phyloP scores from a whole-genome alignment of 108 stramenopile genomes.

The Skeletonema tropicum region DNA sequence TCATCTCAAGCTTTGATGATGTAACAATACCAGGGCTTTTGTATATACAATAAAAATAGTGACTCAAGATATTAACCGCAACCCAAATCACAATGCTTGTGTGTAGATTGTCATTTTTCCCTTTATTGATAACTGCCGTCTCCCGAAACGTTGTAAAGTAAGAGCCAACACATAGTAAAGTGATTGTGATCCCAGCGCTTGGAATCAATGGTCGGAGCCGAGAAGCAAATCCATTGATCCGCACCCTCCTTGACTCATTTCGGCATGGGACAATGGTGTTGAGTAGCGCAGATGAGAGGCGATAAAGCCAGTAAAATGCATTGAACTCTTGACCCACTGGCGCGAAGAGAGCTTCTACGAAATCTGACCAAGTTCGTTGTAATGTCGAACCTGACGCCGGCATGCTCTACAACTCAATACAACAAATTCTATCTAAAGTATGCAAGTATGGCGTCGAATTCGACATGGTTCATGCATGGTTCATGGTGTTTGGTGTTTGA shows the following conservation, averaged over 20 bases:
- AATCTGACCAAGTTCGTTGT: constrained; percentile 60
- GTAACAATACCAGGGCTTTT: constrained; percentile 71
- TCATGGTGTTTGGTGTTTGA: no score
- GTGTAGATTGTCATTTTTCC: constrained; percentile 45
- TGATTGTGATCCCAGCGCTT: constrained; percentile 51
- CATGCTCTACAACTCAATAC: not conserved
- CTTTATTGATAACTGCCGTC: not conserved
- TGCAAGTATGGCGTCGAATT: no score
- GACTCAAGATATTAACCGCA: constrained; percentile 61
- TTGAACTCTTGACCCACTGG: constrained; percentile 59
- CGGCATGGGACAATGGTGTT: constrained; percentile 20
- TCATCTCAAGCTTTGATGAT: not conserved
- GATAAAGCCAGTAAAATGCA: constrained; percentile 66
- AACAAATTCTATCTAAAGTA: no score
- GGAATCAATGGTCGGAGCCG: constrained; percentile 25
- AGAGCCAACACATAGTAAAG: constrained; percentile 22
- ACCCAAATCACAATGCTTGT: constrained; percentile 57
- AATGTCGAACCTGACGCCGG: not conserved
- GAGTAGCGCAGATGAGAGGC: constrained; percentile 29
- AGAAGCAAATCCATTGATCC: constrained; percentile 30
- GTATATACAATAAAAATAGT: constrained; percentile 58
- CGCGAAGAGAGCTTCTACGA: constrained; percentile 63
- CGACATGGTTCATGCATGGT: no score
- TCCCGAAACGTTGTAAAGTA: constrained; percentile 43
- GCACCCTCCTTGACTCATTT: constrained; percentile 35